Evolutionary conservation across 2,329 filamentous ascomycete species (phyloP), one percentile per base, ranked within the genome.

Genomic region (Aspergillus nomiae): DNA sequence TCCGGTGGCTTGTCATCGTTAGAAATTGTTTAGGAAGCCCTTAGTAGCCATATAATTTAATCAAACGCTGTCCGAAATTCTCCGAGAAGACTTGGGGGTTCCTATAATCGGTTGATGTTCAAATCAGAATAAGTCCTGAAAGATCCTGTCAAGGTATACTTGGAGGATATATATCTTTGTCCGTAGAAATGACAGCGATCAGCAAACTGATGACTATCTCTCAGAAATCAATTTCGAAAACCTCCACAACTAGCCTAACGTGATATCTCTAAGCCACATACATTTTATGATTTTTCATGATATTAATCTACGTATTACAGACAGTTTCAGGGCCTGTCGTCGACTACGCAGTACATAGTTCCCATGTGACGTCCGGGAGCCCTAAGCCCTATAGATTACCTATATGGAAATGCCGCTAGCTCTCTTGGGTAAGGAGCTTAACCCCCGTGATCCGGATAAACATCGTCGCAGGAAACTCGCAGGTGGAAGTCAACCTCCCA

Each of bases 41-140:
- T 41, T 41, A 0, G 4, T n/a, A 9, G 7, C 10, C 7, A n/a
- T 7, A 6, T n/a, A 3, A 9, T 1, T 6, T 41, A 8, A 8
- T n/a, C 7, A 7, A n/a, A 41, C n/a, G 19, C 19, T n/a, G 0
- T n/a, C 19, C 2, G 6, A 3, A 41, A 41, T 19, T 9, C 38
- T 41, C 16, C 19, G 38, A 41, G 16, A 41, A 7, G 16, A 19
- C 19, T n/a, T 41, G 19, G 19, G 7, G 16, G 38, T 19, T n/a
- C 3, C 38, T 19, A 8, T 16, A 16, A 6, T 36, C 2, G 34
- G 14, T 8, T 8, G 34, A 16, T 14, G 34, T 7, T 36, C 6
- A 16, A 3, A 16, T 16, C 14, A 36, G 34, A 7, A 36, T 3
- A 2, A 16, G 7, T 6, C 1, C 7, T 1, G 6, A 36, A 16